Base-by-base conservation (phyloP, 2,329 filamentous ascomycete species). In the Zasmidium angulare region DNA sequence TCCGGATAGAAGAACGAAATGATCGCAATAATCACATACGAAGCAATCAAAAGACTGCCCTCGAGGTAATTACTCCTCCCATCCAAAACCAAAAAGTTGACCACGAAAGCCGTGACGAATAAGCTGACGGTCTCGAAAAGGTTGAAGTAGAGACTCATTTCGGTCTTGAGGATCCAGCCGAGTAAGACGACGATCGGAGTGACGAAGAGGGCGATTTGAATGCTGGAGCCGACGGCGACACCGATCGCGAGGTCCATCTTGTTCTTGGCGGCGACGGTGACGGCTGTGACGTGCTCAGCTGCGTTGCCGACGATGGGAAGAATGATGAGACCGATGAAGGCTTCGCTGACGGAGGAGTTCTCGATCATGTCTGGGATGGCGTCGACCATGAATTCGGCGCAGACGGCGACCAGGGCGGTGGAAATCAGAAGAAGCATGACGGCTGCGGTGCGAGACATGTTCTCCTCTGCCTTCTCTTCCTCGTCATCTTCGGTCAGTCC, bases 181-280 rank as follows among this genome's bases (percentile, higher is more conserved):
- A 93, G 84, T 40, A 93, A 83, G 58, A 92, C 88, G 29, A 92
- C 83, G 11, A 93, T 77, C 0, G 90, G 90, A 9, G 90, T 91
- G 53, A 93, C 82, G 72, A 93, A 91, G 24, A 93, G 82, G 1
- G 89, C 86, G 50, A 93, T 90, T 75, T 93, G 89, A 75, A 93
- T 93, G 67, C 87, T 90, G 11, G 86, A 90, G 24, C 90, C 89
- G 31, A 93, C 87, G 12, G 89, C 89, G 11, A 93, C 89, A 70
- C 89, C 89, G 63, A 93, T 92, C 2, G 89, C 87, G 9, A 93
- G 78, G 69, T 93, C 90, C 88, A 92, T 91, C 76, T 93, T 93
- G 76, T 92, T 90, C 80, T 92, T 91, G 67, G 87, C 83, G 6
- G 90, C 89, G 1, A 93, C 89, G 0, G 86, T 90, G 55, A 93